A percentile compares a stretch with the other conserved stretches of the same genome.
These are phyloP conservation scores for Wickerhamomyces queroliae DNA, from an alignment of 805 yeast genomes.

Conservation along the genomic window DNA sequence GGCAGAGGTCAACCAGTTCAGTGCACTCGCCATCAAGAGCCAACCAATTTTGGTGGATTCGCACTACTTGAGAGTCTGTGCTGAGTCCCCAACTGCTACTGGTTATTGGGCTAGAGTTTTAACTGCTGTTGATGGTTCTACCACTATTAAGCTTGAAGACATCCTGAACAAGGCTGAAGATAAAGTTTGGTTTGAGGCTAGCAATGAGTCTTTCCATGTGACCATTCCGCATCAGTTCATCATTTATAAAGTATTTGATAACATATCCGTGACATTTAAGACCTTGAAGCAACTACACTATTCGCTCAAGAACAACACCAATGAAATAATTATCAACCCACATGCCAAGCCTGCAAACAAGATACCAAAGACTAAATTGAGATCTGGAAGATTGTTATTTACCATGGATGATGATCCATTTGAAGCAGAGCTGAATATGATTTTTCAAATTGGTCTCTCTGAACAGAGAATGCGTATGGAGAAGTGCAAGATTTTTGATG, in stretches of 20 bases:
- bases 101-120: conserved; percentile 45
- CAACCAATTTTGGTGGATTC: conserved; percentile 22
- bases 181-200: conserved; percentile 32
- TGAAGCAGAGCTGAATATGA: conserved; percentile 64
- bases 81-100: conserved; percentile 44
- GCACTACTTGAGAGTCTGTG: conserved; percentile 36
- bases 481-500: conserved; percentile 38
- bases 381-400: conserved; percentile 50
- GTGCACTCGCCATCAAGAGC: conserved; percentile 14
- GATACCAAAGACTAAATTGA: conserved; percentile 54
- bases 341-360: conserved; percentile 32
- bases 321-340: conserved; percentile 33
- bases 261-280: conserved; percentile 61
- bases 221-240: conserved; percentile 69
- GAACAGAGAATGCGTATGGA: conserved; percentile 61
- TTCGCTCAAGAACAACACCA: conserved; percentile 38
- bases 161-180: conserved; percentile 19
- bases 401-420: conserved; percentile 87
- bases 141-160: conserved; percentile 24
- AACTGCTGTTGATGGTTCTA: conserved; percentile 30
- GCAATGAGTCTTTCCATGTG: conserved; percentile 39
- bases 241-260: conserved; percentile 76
- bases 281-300: conserved; percentile 54
- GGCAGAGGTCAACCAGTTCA: conserved; percentile 33
- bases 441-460: conserved; percentile 57